phyloP scores from a whole-genome alignment of 108 stramenopile species.

The Cyclotella cryptica region DNA sequence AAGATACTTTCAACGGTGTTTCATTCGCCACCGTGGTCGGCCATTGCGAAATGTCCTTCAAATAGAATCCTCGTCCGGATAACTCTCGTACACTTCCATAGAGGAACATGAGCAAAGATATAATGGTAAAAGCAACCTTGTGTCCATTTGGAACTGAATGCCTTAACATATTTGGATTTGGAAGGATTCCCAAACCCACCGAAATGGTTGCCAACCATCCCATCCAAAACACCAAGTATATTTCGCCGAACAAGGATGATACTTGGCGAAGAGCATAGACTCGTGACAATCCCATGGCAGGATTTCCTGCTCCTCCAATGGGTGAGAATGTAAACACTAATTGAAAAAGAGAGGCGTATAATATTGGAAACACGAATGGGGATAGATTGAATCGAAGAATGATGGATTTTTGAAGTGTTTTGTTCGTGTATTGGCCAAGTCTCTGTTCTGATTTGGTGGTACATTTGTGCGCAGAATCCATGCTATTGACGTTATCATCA shows the following conservation, averaged over 20 bases:
- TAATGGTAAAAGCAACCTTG: background rate
- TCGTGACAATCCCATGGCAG: slow-evolving; percentile 20
- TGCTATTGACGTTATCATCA: no score
- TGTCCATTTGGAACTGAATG: slow-evolving; percentile 3
- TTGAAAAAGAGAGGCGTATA: slow-evolving; percentile 7
- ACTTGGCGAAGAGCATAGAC: slow-evolving; percentile 10
- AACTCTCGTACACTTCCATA: slow-evolving; percentile 5
- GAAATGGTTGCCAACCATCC: slow-evolving; percentile 10
- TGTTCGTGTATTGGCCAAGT: background rate
- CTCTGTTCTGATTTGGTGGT: background rate
- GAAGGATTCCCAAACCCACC: background rate
- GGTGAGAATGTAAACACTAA: slow-evolving; percentile 11
- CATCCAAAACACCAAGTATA: slow-evolving; percentile 18
- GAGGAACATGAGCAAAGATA: slow-evolving; percentile 9
- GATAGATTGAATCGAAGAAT: background rate
- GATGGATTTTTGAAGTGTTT: background rate
- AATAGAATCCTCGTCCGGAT: slow-evolving; percentile 10
- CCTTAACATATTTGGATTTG: background rate
- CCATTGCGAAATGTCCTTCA: slow-evolving; percentile 4
- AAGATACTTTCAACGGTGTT: slow-evolving; percentile 13
- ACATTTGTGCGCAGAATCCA: background rate
- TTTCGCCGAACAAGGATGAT: background rate
- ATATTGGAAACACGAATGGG: slow-evolving; percentile 9
- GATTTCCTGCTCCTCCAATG: slow-evolving; percentile 19
- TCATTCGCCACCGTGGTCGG: background rate